Conservation (phyloP, 257 asterid genomes). For the Nicotiana attenuata region DNA sequence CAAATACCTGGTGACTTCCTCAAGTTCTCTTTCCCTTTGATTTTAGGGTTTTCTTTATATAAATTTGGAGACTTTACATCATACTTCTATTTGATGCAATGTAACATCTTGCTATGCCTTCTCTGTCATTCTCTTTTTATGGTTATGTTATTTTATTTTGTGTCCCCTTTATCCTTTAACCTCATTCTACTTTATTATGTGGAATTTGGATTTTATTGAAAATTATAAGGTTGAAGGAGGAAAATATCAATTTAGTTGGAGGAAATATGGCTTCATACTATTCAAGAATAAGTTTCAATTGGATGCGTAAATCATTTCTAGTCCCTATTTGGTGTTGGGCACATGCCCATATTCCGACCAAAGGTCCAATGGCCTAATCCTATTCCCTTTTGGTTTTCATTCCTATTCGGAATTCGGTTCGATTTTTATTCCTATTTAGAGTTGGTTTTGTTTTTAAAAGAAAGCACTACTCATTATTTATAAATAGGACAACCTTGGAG, state of each 20-base stretch:
- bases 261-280: conserved; percentile 22
- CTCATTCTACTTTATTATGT: background rate
- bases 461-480: too few species aligned
- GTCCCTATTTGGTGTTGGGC: background rate
- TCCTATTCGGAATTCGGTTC: too few species aligned
- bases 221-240: conserved; percentile 30
- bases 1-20: conserved; percentile 34
- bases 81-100: background rate
- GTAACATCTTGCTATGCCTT: background rate
- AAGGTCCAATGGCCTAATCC: too few species aligned
- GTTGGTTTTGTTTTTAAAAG: too few species aligned
- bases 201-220: conserved; percentile 9
- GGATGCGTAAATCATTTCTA: conserved; percentile 20
- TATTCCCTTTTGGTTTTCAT: too few species aligned
- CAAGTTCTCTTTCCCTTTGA: background rate
- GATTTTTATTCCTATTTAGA: too few species aligned
- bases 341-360: too few species aligned
- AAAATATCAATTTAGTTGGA: conserved; percentile 21
- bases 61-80: background rate
- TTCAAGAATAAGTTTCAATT: conserved; percentile 7
- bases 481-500: too few species aligned
- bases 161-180: background rate
- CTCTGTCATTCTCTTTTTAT: background rate
- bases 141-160: background rate
- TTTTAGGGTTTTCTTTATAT: background rate